These are phyloP conservation scores for Persicaria maculosa DNA, from an alignment of 148 eudicot genomes.

Conservation along the genomic window DNA sequence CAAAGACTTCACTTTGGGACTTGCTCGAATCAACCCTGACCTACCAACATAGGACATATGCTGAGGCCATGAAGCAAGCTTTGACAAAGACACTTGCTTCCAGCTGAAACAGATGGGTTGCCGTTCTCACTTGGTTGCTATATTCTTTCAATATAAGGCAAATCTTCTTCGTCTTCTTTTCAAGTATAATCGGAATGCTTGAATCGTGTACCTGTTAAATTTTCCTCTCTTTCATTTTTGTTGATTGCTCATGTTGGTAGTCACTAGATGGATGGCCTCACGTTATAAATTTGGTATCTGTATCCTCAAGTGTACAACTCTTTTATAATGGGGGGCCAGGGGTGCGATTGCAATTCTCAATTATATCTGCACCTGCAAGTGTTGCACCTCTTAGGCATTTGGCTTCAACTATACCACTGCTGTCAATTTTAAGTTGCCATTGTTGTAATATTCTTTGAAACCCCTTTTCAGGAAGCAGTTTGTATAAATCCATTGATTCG, in stretches of 20 bases:
- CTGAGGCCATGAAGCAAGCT: slow-evolving; percentile 81
- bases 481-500: too few species aligned
- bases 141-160: neutral
- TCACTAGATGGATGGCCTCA: neutral
- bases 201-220: neutral
- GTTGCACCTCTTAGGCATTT: too few species aligned
- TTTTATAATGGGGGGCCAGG: neutral
- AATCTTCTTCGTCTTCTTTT: neutral
- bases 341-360: too few species aligned
- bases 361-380: too few species aligned
- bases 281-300: neutral
- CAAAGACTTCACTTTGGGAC: slow-evolving; percentile 96
- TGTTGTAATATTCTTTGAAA: too few species aligned
- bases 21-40: slow-evolving; percentile 96
- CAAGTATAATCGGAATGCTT: neutral
- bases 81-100: slow-evolving; percentile 62
- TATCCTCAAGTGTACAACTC: neutral
- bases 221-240: neutral
- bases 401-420: too few species aligned
- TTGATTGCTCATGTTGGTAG: neutral
- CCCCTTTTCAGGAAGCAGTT: too few species aligned
- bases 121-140: neutral
- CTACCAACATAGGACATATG: slow-evolving; percentile 94
- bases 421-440: too few species aligned
- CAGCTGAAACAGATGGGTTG: slow-evolving; percentile 21